phyloP scores from a whole-genome alignment of 2,329 filamentous ascomycete genomes.

The Drechslerella coelobrocha region DNA sequence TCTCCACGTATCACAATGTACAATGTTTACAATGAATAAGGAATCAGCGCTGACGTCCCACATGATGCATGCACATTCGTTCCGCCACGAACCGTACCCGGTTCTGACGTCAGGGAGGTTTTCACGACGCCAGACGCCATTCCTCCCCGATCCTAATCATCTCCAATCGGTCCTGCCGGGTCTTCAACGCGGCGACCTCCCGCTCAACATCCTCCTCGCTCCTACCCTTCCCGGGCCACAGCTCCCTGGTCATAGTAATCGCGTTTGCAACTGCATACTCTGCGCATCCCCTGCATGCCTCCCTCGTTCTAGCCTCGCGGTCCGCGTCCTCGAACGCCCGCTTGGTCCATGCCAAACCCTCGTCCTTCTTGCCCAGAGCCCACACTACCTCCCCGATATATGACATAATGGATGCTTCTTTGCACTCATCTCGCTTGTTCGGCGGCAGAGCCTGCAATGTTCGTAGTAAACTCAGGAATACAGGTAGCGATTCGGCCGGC shows the following conservation, averaged over 20 bases:
- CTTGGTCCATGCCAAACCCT: conserved; percentile 53
- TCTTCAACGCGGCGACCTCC: conserved; percentile 44
- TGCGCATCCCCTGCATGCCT: conserved; percentile 52
- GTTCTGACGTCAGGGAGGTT: conserved; percentile 34
- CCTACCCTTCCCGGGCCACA: conserved; percentile 41
- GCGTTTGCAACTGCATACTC: conserved; percentile 53
- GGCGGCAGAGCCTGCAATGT: conserved; percentile 36
- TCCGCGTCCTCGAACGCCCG: conserved; percentile 51
- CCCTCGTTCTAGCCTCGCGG: conserved; percentile 43
- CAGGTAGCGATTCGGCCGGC: conserved; percentile 36
- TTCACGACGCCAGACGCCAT: conserved; percentile 8
- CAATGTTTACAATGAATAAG: not conserved
- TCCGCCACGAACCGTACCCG: not conserved
- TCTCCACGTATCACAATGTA: conserved; percentile 9
- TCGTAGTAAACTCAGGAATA: conserved; percentile 42
- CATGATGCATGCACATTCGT: conserved; percentile 3
- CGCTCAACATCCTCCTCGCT: conserved; percentile 19
- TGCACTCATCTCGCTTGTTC: conserved; percentile 51
- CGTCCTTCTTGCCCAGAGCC: conserved; percentile 51
- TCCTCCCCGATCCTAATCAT: conserved; percentile 20
- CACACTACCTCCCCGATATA: conserved; percentile 55
- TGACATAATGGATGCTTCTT: conserved; percentile 52
- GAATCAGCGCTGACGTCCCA: not conserved
- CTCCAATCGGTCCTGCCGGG: conserved; percentile 38
- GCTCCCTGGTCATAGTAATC: conserved; percentile 52